Conservation (phyloP, 164 flowering plant species). For the Dillenia suffruticosa region DNA sequence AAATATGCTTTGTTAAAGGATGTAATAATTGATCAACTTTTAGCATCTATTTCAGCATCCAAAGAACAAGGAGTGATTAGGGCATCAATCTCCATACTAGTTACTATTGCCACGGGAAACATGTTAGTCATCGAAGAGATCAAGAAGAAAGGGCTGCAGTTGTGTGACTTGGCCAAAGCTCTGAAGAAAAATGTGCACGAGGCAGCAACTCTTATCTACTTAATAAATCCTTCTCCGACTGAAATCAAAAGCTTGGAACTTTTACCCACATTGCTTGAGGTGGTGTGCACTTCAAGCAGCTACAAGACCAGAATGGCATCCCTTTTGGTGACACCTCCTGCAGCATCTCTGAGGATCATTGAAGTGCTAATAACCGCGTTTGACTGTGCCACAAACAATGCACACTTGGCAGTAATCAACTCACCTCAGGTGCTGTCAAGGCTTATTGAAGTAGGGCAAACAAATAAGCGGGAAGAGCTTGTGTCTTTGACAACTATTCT, state of each 20-base stretch:
- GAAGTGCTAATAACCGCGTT: constrained; percentile 62
- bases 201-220: constrained; percentile 60
- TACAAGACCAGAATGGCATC: constrained; percentile 18
- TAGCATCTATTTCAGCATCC: constrained; percentile 52
- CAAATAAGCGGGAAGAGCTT: constrained; percentile 34
- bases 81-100: constrained; percentile 51
- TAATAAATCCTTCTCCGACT: constrained; percentile 61
- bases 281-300: constrained; percentile 42
- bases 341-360: constrained; percentile 70
- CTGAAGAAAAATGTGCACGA: constrained; percentile 63
- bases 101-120: constrained; percentile 39
- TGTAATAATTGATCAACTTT: constrained; percentile 46
- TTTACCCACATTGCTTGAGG: constrained; percentile 54
- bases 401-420: constrained; percentile 48
- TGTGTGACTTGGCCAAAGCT: constrained; percentile 55
- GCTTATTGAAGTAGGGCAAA: constrained; percentile 37
- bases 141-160: constrained; percentile 47
- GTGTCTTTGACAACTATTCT: constrained; percentile 54
- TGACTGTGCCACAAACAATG: constrained; percentile 45
- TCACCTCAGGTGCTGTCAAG: constrained; percentile 51
- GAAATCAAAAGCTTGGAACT: constrained; percentile 62
- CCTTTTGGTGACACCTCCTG: constrained; percentile 45
- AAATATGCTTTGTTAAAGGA: constrained; percentile 44
- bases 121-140: constrained; percentile 42
- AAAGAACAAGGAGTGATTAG: constrained; percentile 50